A percentile compares a stretch with the other conserved stretches of the same genome.
Conservation (phyloP, 306 rosid genomes). For the Prunus padus region DNA sequence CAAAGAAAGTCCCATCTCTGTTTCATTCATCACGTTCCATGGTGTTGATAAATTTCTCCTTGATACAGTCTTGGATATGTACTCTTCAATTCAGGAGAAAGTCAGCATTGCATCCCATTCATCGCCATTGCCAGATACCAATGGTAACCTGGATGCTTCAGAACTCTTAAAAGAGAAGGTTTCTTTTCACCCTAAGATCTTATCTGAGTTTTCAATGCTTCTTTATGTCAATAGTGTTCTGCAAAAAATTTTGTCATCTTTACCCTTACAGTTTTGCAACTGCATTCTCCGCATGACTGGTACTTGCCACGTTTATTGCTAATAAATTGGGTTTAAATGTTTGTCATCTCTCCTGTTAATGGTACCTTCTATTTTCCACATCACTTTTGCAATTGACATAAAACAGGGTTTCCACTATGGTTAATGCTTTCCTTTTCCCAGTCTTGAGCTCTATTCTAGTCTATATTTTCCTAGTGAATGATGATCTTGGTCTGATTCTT, state of each 20-base stretch:
- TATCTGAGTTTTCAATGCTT: not conserved
- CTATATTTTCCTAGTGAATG: not conserved
- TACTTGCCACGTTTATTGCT: not conserved
- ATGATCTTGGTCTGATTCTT: not conserved
- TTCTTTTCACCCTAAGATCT: constrained; percentile 25
- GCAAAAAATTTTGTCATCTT: not conserved
- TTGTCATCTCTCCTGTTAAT: not conserved
- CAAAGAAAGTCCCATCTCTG: constrained; percentile 55
- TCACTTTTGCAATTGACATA: not conserved
- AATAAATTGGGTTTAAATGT: not conserved
- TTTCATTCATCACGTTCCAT: constrained; percentile 67
- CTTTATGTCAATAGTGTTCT: not conserved
- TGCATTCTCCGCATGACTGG: not conserved
- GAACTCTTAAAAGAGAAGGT: constrained; percentile 89
- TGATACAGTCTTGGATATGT: constrained; percentile 70
- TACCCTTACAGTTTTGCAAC: not conserved
- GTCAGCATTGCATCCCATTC: constrained; percentile 39
- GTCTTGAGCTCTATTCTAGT: not conserved
- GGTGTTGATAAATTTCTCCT: constrained; percentile 91
- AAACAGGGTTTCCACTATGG: not conserved
- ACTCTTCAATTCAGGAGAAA: constrained; percentile 62
- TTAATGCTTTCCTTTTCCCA: not conserved
- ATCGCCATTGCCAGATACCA: constrained; percentile 48
- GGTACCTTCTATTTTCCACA: not conserved
- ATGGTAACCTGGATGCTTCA: constrained; percentile 65